phyloP scores from a whole-genome alignment of 140 eudicot genomes.

The Stevia rebaudiana region DNA sequence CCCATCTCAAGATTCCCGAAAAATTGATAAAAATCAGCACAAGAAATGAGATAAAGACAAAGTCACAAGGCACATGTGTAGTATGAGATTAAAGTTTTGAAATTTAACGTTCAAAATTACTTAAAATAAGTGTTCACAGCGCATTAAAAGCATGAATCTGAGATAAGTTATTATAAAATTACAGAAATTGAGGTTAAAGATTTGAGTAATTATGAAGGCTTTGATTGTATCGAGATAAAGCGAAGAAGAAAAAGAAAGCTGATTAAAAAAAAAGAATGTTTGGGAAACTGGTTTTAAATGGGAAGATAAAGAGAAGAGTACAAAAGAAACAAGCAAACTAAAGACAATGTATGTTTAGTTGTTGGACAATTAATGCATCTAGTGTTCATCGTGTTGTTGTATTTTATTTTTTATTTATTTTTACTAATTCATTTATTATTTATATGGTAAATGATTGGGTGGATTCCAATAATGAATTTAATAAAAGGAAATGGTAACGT shows the following conservation, averaged over 20 bases:
- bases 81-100: constrained; percentile 24
- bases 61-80: constrained; percentile 23
- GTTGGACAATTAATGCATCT: constrained; percentile 22
- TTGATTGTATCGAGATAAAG: constrained; percentile 15
- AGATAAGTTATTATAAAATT: constrained; percentile 16
- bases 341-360: constrained; percentile 5
- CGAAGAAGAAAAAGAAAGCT: constrained; percentile 20
- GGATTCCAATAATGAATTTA: neutral
- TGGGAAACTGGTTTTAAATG: constrained; percentile 25
- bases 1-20: constrained; percentile 28
- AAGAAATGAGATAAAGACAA: constrained; percentile 21
- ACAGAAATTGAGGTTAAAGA: constrained; percentile 17
- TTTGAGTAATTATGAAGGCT: constrained; percentile 25
- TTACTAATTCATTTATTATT: neutral
- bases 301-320: constrained; percentile 29
- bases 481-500: constrained; percentile 6
- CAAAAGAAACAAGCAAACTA: constrained; percentile 23
- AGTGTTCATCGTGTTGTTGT: neutral
- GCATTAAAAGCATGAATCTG: constrained; percentile 39
- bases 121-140: constrained; percentile 24
- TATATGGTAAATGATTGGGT: neutral
- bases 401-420: neutral
- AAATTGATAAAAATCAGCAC: neutral
- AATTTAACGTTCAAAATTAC: constrained; percentile 19
- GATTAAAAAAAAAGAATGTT: constrained; percentile 30